phyloP scores from a whole-genome alignment of 768 basidiomycete species.

The Russula griseocarnosa region DNA sequence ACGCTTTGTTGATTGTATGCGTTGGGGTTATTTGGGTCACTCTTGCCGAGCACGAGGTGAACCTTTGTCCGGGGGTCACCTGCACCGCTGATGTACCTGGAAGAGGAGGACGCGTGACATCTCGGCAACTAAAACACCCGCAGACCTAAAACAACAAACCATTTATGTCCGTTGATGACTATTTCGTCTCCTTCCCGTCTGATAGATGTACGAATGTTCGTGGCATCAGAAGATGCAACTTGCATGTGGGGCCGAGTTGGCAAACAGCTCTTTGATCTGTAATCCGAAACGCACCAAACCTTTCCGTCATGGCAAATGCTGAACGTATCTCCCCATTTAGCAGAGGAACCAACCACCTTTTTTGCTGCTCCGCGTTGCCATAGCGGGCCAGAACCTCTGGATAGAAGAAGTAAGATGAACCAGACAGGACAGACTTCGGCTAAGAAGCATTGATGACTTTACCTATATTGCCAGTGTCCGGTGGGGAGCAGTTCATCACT shows the following conservation, averaged over 20 bases:
- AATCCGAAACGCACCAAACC: constrained; percentile 53
- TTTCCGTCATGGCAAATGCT: constrained; percentile 97
- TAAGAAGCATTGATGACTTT: constrained; percentile 29
- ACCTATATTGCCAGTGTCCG: constrained; percentile 99
- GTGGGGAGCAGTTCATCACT: constrained; percentile 89
- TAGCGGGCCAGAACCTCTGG: constrained; percentile 95
- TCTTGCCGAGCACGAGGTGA: constrained; percentile 94
- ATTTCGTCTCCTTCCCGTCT: constrained; percentile 80
- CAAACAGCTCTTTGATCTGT: constrained; percentile 1
- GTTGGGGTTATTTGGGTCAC: constrained; percentile 77
- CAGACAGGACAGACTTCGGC: background rate
- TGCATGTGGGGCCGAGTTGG: constrained; percentile 16
- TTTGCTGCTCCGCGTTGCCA: constrained; percentile 86
- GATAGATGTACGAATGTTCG: constrained; percentile 88
- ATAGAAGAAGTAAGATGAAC: constrained; percentile 10
- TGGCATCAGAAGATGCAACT: constrained; percentile 96
- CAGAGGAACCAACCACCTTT: constrained; percentile 83
- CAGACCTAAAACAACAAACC: constrained; percentile 43
- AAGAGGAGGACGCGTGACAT: background rate
- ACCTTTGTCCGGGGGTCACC: constrained; percentile 86
- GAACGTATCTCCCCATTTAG: constrained; percentile 91
- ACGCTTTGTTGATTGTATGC: constrained; percentile 86
- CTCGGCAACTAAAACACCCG: background rate
- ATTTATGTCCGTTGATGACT: constrained; percentile 95
- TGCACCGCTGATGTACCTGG: constrained; percentile 95